Evolutionary conservation across 768 basidiomycete species (phyloP).

Genomic region (Trametes punicea): DNA sequence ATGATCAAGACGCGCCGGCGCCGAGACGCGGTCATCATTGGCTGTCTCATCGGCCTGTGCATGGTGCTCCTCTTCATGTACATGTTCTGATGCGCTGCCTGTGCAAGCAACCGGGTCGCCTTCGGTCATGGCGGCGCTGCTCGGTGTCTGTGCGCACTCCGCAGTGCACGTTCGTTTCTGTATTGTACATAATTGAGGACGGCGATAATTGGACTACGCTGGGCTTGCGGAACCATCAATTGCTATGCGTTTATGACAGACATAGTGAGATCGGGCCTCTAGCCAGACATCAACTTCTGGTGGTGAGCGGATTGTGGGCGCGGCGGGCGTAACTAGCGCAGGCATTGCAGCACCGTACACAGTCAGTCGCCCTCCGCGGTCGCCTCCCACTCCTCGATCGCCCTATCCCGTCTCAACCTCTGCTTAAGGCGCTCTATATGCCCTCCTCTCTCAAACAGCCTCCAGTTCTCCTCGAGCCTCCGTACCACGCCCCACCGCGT

Average conservation of each 20-base stretch:
- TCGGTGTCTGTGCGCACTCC: background rate
- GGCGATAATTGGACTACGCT: conserved; percentile 1
- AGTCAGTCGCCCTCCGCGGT: conserved; percentile 4
- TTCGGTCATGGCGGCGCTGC: too few relatives aligned
- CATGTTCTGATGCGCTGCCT: conserved; percentile 27
- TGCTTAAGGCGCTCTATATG: conserved; percentile 30
- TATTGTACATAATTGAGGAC: conserved; percentile 6
- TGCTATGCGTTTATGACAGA: too few relatives aligned
- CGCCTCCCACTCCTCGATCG: conserved; percentile 21
- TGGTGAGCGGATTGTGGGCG: too few relatives aligned
- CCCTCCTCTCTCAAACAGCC: conserved; percentile 48
- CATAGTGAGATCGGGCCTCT: too few relatives aligned
- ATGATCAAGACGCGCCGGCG: conserved; percentile 93
- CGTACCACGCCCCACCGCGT: conserved; percentile 62
- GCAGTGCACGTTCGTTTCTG: background rate
- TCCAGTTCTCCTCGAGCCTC: conserved; percentile 71
- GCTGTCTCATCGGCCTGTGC: conserved; percentile 84
- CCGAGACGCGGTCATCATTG: conserved; percentile 87
- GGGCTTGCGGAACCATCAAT: too few relatives aligned
- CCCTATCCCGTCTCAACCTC: conserved; percentile 12
- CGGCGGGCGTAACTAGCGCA: too few relatives aligned
- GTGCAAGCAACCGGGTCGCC: too few relatives aligned
- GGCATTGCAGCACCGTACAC: background rate
- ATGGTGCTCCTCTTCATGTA: conserved; percentile 59
- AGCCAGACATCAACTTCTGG: too few relatives aligned